phyloP scores from a whole-genome alignment of 163 green algal genomes.

The Scenedesmus sp. region DNA sequence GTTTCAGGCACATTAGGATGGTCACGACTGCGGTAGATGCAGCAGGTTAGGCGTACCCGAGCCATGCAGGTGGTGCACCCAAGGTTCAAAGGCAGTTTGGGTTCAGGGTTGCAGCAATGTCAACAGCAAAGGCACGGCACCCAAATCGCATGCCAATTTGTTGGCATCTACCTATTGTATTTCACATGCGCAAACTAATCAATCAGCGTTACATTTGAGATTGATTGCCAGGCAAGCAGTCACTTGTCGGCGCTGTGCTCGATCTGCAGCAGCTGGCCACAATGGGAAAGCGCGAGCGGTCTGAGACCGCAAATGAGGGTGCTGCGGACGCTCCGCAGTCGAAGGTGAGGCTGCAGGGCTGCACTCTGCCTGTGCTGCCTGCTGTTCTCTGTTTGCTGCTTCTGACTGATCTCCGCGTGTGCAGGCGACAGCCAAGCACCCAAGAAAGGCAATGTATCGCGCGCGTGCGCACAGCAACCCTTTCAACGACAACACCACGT shows the following conservation, averaged over 20 bases:
- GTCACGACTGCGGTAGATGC: neutral
- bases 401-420: neutral
- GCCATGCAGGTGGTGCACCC: neutral
- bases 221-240: neutral
- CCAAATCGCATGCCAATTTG: too few relatives aligned
- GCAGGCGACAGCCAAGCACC: slow-evolving; percentile 53
- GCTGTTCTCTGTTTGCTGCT: neutral
- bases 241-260: neutral
- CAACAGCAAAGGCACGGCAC: neutral
- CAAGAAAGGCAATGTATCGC: slow-evolving; percentile 91
- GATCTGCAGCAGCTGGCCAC: neutral
- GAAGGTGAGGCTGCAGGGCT: slow-evolving; percentile 7
- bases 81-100: neutral
- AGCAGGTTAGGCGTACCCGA: neutral
- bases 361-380: neutral
- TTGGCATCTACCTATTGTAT: too few relatives aligned
- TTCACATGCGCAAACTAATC: too few relatives aligned
- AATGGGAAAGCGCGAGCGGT: slow-evolving; percentile 32
- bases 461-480: slow-evolving; percentile 97
- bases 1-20: too few relatives aligned
- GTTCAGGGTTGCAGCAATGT: neutral
- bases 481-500: slow-evolving; percentile 88
- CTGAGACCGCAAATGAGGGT: neutral
- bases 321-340: neutral
- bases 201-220: too few relatives aligned